These are phyloP conservation scores for Cymbidium sinense DNA, from an alignment of 106 monocot genomes.

Conservation along the genomic window DNA sequence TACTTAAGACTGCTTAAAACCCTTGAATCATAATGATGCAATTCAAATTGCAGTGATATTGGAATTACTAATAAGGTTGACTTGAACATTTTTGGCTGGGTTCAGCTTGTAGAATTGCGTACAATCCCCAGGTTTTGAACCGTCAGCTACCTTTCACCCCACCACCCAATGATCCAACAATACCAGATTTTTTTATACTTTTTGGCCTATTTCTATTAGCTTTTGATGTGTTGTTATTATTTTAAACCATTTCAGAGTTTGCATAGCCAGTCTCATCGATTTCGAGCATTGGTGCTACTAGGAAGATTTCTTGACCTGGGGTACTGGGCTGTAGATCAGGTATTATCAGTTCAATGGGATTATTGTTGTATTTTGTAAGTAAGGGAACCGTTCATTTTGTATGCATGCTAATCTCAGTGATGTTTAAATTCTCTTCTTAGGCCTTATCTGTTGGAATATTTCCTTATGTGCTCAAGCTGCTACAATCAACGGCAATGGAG, in stretches of 20 bases:
- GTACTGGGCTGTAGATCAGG: constrained; percentile 94
- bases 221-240: not conserved
- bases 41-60: too few species aligned
- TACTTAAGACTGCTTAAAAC: too few species aligned
- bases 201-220: not conserved
- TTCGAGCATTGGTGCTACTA: constrained; percentile 84
- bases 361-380: too few species aligned
- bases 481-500: constrained; percentile 81
- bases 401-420: not conserved
- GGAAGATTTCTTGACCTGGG: constrained; percentile 99
- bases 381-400: not conserved
- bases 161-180: not conserved
- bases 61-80: not conserved
- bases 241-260: constrained; percentile 52
- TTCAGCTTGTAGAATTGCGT: not conserved
- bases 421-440: constrained; percentile 26
- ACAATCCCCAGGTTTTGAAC: not conserved
- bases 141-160: not conserved
- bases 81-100: not conserved
- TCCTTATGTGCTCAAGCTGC: constrained; percentile 88
- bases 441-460: constrained; percentile 95
- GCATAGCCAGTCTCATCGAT: constrained; percentile 90
- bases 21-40: too few species aligned
- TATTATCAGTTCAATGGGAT: too few species aligned
- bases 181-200: not conserved